Evolutionary conservation across 805 yeast genomes (phyloP).

Genomic region (Candida incommunis): DNA sequence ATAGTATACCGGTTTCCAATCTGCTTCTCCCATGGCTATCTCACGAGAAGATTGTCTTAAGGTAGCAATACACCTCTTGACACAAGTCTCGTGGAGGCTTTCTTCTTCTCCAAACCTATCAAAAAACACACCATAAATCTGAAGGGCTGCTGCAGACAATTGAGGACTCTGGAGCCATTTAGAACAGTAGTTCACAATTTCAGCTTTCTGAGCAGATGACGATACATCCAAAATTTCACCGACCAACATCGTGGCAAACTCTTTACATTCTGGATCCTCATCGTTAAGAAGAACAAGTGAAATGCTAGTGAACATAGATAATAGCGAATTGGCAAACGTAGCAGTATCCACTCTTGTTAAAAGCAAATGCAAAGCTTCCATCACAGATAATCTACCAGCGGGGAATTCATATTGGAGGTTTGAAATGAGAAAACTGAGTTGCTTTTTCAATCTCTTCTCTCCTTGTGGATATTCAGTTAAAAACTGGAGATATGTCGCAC

Average conservation of each 20-base stretch:
- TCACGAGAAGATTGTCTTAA: slow-evolving; percentile 1
- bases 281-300: slow-evolving; percentile 70
- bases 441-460: slow-evolving; percentile 66
- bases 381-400: slow-evolving; percentile 75
- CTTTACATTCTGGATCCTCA: slow-evolving; percentile 65
- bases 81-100: neutral
- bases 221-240: slow-evolving; percentile 23
- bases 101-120: neutral
- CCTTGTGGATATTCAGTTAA: slow-evolving; percentile 94
- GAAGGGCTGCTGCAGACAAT: neutral
- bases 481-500: slow-evolving; percentile 72
- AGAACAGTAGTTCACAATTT: neutral
- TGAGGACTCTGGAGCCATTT: neutral
- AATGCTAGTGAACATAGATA: slow-evolving; percentile 72
- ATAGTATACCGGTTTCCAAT: slow-evolving; percentile 71
- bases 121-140: neutral
- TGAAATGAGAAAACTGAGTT: slow-evolving; percentile 63
- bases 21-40: slow-evolving; percentile 21
- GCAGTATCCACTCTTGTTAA: slow-evolving; percentile 40
- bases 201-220: slow-evolving; percentile 10
- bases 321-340: slow-evolving; percentile 32
- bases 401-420: slow-evolving; percentile 77
- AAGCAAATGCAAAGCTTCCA: slow-evolving; percentile 70
- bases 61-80: neutral
- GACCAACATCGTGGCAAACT: slow-evolving; percentile 59